Evolutionary conservation across 805 yeast species (phyloP), one percentile per base, ranked within the genome.

Genomic region (Saturnispora gosingensis): DNA sequence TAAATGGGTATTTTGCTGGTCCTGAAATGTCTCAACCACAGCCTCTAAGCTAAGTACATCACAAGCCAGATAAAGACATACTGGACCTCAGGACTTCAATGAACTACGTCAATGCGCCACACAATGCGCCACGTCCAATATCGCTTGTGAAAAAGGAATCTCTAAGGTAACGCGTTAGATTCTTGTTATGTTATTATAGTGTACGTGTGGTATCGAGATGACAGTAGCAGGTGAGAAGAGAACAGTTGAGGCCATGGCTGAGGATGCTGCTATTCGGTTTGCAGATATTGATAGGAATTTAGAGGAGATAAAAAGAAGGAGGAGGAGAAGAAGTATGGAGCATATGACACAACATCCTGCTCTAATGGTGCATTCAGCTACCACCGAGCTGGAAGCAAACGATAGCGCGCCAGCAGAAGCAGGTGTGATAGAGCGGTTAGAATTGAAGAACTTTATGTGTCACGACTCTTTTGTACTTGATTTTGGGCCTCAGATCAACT

Each of bases 381-480:
- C 42, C 13, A 18, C 24, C 22, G 46, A 1, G 54, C 49, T 25
- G 44, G 20, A 51, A 20, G n/a, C 43, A 42, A 54, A 54, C 15
- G 67, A 60, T 46, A 64, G 54, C 22, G 48, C 61, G 2, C 70
- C 72, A 2, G 66, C 80, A 0, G 61, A 62, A 28, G 80, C 93
- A 0, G 97, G 96, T 10, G 80, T 80, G 42, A 82, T 90, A 42
- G 77, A 78, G 58, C 72, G 72, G 43, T 75, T 90, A 3, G 73
- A 73, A 24, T 68, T 90, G 43, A 74, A 76, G 54, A 88, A 88
- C 68, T 88, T 88, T 65, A 88, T 88, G 96, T 88, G 95, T 57
- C 99, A 93, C 63, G 83, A 80, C 45, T 79, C 86, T 51, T 87
- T 93, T 60, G 81, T 80, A 51, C 68, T 93, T 8, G 77, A 75